These are phyloP conservation scores for Globisporangium recalcitrans DNA, from an alignment of 352 stramenopile genomes.

Conservation along the genomic window DNA sequence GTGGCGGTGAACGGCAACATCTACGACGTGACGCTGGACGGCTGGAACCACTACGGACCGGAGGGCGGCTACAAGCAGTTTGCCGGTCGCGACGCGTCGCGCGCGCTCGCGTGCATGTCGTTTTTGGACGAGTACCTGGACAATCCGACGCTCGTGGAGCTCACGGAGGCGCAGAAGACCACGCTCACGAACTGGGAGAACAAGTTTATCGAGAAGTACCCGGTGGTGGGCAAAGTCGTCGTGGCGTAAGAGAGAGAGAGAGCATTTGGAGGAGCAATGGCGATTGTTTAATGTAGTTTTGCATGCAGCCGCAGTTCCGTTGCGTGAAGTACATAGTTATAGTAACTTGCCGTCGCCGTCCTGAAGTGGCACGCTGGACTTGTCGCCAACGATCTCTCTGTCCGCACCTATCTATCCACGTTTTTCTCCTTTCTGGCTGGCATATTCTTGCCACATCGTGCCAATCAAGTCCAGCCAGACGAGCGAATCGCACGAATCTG, in stretches of 20 bases:
- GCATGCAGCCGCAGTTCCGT: no score
- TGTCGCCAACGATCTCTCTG: no score
- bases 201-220: conserved; percentile 95
- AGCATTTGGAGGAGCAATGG: neutral
- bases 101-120: conserved; percentile 95
- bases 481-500: no score
- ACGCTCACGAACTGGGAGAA: conserved; percentile 95
- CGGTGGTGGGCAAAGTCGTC: conserved; percentile 86
- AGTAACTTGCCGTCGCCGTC: no score
- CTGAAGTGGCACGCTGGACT: no score
- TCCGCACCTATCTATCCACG: no score
- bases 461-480: no score
- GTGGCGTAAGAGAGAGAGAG: conserved; percentile 9
- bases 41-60: conserved; percentile 91
- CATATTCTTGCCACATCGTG: no score
- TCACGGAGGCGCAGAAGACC: conserved; percentile 91
- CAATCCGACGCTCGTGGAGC: conserved; percentile 87
- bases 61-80: conserved; percentile 94
- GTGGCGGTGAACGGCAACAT: conserved; percentile 92
- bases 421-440: no score
- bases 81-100: conserved; percentile 92
- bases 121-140: conserved; percentile 92
- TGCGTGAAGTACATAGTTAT: no score
- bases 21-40: conserved; percentile 96
- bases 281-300: neutral